These are phyloP conservation scores for Linum lewisii DNA, from an alignment of 345 rosid species.

Conservation along the genomic window DNA sequence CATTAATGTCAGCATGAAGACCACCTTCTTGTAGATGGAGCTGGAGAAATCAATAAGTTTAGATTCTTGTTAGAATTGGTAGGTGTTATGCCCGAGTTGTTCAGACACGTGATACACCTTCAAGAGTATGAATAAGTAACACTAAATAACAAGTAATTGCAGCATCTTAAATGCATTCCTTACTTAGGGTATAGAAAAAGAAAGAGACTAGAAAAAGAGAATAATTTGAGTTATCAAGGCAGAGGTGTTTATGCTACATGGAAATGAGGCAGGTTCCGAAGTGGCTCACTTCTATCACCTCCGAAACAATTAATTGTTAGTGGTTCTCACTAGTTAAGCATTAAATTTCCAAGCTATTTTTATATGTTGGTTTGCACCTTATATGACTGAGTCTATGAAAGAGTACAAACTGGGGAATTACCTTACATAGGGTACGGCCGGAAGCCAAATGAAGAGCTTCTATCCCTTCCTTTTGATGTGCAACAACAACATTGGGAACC, in stretches of 20 bases:
- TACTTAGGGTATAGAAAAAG: too few species aligned
- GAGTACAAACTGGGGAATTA: constrained; percentile 16
- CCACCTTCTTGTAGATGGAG: constrained; percentile 98
- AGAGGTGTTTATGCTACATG: too few species aligned
- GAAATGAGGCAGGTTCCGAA: background rate
- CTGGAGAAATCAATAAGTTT: constrained; percentile 31
- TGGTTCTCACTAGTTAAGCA: background rate
- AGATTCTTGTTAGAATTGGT: constrained; percentile 4
- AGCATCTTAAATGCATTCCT: too few species aligned
- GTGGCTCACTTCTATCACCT: background rate
- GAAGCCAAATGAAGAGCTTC: constrained; percentile 94
- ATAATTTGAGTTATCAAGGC: too few species aligned
- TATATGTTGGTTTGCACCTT: background rate
- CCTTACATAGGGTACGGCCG: constrained; percentile 94
- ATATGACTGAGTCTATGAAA: background rate
- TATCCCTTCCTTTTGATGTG: constrained; percentile 95
- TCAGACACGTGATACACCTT: background rate
- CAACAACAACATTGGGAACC: constrained; percentile 97
- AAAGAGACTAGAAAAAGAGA: too few species aligned
- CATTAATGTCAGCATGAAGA: constrained; percentile 97
- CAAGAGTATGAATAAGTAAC: background rate
- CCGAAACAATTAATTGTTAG: background rate
- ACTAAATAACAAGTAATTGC: background rate
- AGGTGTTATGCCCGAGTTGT: background rate
- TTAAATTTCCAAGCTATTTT: background rate